Conservation (phyloP, 371 early-diverging fungal species). For the Mortierella sp. region DNA sequence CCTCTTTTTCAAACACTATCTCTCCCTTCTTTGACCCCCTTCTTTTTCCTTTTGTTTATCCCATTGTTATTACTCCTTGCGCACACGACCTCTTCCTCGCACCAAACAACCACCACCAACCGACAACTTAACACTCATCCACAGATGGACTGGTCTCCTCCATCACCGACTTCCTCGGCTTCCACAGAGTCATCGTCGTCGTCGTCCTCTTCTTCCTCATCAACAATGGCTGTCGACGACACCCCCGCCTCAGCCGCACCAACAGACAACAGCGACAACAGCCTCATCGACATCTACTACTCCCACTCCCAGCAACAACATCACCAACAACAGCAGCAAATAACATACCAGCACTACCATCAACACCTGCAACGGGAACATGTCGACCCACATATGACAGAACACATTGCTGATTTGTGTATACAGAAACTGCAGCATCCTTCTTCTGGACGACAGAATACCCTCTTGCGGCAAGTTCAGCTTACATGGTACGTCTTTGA, state of each 20-base stretch:
- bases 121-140: neutral
- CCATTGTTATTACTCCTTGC: neutral
- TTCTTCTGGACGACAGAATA: constrained; percentile 35
- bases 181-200: constrained; percentile 4
- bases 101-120: neutral
- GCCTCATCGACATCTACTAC: neutral
- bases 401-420: constrained; percentile 32
- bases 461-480: constrained; percentile 36
- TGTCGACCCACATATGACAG: constrained; percentile 19
- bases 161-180: neutral
- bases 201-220: neutral
- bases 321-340: neutral
- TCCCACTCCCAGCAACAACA: neutral
- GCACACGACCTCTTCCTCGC: neutral
- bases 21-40: neutral
- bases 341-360: neutral
- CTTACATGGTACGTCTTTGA: constrained; percentile 33
- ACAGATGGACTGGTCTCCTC: constrained; percentile 8
- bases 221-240: neutral
- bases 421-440: constrained; percentile 41
- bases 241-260: neutral
- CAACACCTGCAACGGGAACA: constrained; percentile 12
- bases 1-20: neutral
- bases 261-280: neutral
- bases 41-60: neutral